A percentile compares a stretch with the other conserved stretches of the same genome.
Evolutionary conservation across 2,329 filamentous ascomycete species (phyloP).

Genomic region (Beauveria caledonica): DNA sequence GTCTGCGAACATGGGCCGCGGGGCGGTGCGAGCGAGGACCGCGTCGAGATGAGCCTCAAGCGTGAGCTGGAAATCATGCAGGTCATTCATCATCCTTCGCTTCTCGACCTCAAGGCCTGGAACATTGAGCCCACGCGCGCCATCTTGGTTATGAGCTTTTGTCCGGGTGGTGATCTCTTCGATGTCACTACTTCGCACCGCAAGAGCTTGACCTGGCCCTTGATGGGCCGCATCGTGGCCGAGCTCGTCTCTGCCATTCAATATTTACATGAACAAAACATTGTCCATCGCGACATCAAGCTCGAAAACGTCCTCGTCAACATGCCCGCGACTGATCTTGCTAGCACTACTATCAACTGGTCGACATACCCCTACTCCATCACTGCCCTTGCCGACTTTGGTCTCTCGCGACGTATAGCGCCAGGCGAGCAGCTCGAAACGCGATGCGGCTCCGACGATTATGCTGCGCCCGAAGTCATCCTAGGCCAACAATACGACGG

Average conservation of each 20-base stretch:
- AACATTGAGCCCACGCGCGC: conserved; percentile 76
- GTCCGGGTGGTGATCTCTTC: conserved; percentile 89
- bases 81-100: conserved; percentile 75
- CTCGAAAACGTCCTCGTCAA: conserved; percentile 94
- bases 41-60: conserved; percentile 88
- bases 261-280: conserved; percentile 76
- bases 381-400: conserved; percentile 83
- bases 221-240: conserved; percentile 80
- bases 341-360: conserved; percentile 59
- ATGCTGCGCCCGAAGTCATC: conserved; percentile 91
- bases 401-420: conserved; percentile 76
- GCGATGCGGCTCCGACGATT: conserved; percentile 92
- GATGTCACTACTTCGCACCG: conserved; percentile 74
- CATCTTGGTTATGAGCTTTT: conserved; percentile 82
- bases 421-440: conserved; percentile 86
- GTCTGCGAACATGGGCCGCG: conserved; percentile 91
- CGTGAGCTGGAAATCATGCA: conserved; percentile 93
- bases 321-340: conserved; percentile 58
- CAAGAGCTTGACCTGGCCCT: conserved; percentile 54
- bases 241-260: conserved; percentile 78
- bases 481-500: conserved; percentile 94
- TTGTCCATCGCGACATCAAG: conserved; percentile 96
- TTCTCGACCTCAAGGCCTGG: conserved; percentile 89
- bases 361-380: conserved; percentile 71
- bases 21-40: conserved; percentile 85